Evolutionary conservation across 2,329 filamentous ascomycete species (phyloP).

Genomic region (Pochonia chlamydosporia): DNA sequence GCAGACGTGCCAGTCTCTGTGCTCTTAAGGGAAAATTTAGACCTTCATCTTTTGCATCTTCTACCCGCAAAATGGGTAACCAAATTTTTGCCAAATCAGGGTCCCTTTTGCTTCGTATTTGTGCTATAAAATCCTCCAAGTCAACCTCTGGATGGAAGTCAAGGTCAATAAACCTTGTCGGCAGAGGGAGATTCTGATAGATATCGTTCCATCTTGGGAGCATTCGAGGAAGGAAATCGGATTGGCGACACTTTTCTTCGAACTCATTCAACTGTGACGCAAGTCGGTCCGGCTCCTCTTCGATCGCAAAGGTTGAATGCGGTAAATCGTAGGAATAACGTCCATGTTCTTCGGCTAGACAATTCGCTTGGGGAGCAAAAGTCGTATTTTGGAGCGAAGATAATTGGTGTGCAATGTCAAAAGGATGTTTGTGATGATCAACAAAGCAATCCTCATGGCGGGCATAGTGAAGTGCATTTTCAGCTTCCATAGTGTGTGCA

Average conservation of each 20-base stretch:
- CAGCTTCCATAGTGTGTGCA: not conserved
- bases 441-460: slow-evolving; percentile 20
- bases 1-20: slow-evolving; percentile 1
- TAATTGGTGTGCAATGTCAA: slow-evolving; percentile 19
- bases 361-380: not conserved
- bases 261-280: not conserved
- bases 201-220: slow-evolving; percentile 4
- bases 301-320: not conserved
- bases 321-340: not conserved
- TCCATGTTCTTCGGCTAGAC: not conserved
- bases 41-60: slow-evolving; percentile 8
- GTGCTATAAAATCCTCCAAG: not conserved
- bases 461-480: slow-evolving; percentile 20
- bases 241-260: not conserved
- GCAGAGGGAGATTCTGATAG: not conserved
- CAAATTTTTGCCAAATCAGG: slow-evolving; percentile 7
- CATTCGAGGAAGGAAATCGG: not conserved
- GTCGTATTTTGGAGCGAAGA: slow-evolving; percentile 10
- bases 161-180: slow-evolving; percentile 2
- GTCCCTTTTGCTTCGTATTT: slow-evolving; percentile 5
- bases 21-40: slow-evolving; percentile 3
- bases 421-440: slow-evolving; percentile 18
- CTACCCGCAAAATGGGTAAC: slow-evolving; percentile 6
- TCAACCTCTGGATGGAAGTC: slow-evolving; percentile 3
- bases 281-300: not conserved